These are phyloP conservation scores for Porphyrellus cyaneotinctus DNA, from an alignment of 768 basidiomycete species.

Conservation along the genomic window DNA sequence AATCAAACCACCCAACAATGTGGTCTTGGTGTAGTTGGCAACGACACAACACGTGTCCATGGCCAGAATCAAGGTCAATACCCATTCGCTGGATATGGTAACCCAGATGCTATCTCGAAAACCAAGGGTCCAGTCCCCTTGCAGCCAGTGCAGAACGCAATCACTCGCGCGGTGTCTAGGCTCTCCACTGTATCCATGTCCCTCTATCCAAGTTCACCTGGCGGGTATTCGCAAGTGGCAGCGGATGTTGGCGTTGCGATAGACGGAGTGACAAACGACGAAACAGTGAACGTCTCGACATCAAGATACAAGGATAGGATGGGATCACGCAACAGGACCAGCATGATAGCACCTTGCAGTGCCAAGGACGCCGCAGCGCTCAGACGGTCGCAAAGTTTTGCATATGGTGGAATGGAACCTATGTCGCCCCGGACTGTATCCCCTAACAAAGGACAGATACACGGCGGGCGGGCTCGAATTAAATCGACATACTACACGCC, in stretches of 20 bases:
- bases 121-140: slow-evolving; percentile 28
- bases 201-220: slow-evolving; percentile 45
- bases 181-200: slow-evolving; percentile 43
- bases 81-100: slow-evolving; percentile 27
- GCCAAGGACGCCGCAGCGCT: slow-evolving; percentile 20
- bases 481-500: slow-evolving; percentile 66
- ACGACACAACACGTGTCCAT: slow-evolving; percentile 14
- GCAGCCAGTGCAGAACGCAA: slow-evolving; percentile 40
- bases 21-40: slow-evolving; percentile 4
- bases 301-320: slow-evolving; percentile 35
- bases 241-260: slow-evolving; percentile 35
- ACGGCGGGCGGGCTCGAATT: slow-evolving; percentile 59
- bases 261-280: slow-evolving; percentile 39
- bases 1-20: slow-evolving; percentile 9
- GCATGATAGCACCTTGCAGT: slow-evolving; percentile 17
- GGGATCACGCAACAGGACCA: slow-evolving; percentile 18
- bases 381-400: slow-evolving; percentile 35
- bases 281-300: slow-evolving; percentile 33
- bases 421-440: slow-evolving; percentile 37
- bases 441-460: slow-evolving; percentile 23
- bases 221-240: slow-evolving; percentile 20
- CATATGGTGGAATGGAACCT: slow-evolving; percentile 55
- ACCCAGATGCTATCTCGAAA: slow-evolving; percentile 18
- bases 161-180: slow-evolving; percentile 39
- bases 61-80: slow-evolving; percentile 13